Evolutionary conservation across 768 basidiomycete genomes (phyloP).

Genomic region (Hypholoma fasciculare): DNA sequence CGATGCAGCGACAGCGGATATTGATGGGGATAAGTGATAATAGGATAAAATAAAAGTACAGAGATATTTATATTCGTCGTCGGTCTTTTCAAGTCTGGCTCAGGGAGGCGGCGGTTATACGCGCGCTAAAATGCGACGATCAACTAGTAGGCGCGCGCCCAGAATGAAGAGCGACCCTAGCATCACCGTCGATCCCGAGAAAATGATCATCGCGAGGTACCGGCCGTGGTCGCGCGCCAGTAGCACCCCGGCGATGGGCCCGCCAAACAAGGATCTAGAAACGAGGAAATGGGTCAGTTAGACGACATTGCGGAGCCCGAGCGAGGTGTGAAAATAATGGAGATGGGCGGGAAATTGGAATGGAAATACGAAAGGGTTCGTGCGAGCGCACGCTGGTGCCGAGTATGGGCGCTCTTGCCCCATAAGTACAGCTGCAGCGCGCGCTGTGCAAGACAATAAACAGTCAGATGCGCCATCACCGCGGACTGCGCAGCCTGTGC

Average conservation of each 20-base stretch:
- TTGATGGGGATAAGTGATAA: too few relatives aligned
- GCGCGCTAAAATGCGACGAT: conserved; percentile 40
- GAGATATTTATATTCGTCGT: too few relatives aligned
- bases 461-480: too few relatives aligned
- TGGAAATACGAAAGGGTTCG: too few relatives aligned
- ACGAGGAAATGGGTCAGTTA: conserved; percentile 2
- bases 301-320: background rate
- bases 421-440: too few relatives aligned
- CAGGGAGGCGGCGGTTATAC: conserved; percentile 33
- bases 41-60: too few relatives aligned
- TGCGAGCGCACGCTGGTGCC: background rate
- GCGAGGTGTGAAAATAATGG: background rate
- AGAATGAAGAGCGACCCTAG: conserved; percentile 60
- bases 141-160: conserved; percentile 45
- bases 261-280: conserved; percentile 59
- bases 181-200: conserved; percentile 60
- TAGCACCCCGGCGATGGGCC: conserved; percentile 62
- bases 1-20: too few relatives aligned
- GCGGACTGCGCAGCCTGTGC: too few relatives aligned
- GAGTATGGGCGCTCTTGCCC: background rate
- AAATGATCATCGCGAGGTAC: conserved; percentile 53
- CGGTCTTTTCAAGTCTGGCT: too few relatives aligned
- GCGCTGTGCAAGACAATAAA: background rate
- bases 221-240: conserved; percentile 44
- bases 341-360: background rate